phyloP scores from a whole-genome alignment of 441 rosid genomes.

The Jatropha podagrica region DNA sequence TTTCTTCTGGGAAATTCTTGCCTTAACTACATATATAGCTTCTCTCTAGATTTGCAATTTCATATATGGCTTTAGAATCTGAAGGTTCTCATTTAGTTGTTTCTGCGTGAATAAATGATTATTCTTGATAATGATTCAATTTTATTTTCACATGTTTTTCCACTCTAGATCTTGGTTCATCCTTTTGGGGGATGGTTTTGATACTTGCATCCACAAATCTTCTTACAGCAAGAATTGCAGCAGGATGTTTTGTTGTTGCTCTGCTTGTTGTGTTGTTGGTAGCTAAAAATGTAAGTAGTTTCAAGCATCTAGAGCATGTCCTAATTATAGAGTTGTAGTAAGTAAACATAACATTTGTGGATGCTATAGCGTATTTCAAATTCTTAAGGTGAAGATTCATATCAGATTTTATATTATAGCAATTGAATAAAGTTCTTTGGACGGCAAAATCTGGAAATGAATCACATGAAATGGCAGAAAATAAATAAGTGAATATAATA shows the following conservation, averaged over 20 bases:
- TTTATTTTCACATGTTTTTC: constrained; percentile 10
- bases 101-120: constrained; percentile 10
- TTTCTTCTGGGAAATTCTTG: constrained; percentile 33
- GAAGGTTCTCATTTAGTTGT: not conserved
- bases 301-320: not conserved
- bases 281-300: constrained; percentile 76
- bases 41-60: constrained; percentile 8
- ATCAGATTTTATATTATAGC: not conserved
- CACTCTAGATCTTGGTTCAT: constrained; percentile 82
- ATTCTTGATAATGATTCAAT: not conserved
- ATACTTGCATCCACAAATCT: constrained; percentile 90
- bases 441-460: not conserved
- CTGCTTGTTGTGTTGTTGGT: constrained; percentile 71
- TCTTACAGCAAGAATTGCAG: constrained; percentile 83
- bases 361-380: not conserved
- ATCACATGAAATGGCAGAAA: not conserved
- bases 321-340: constrained; percentile 3
- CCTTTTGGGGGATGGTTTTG: constrained; percentile 97
- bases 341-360: constrained; percentile 6
- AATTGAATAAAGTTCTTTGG: not conserved
- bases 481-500: not conserved
- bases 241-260: constrained; percentile 74
- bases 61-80: constrained; percentile 6
- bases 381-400: not conserved
- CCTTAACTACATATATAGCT: not conserved